A percentile compares a stretch with the other conserved stretches of the same genome.
Conservation (phyloP, 2,329 filamentous ascomycete species). For the Fusarium humuli region DNA sequence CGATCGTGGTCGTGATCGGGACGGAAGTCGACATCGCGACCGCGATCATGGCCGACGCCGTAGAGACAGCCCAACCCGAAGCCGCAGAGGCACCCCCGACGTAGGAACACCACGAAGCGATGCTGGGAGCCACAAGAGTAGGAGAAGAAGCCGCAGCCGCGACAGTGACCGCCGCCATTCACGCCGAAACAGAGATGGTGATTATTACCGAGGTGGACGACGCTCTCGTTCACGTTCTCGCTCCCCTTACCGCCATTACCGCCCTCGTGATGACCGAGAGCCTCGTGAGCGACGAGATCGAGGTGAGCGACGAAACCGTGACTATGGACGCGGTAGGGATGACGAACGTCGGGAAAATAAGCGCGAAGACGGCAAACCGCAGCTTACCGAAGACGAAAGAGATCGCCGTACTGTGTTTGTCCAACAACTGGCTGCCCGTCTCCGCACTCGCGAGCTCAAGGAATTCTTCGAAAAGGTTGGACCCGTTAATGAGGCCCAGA, state of each 20-base stretch:
- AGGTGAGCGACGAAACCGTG: conserved; percentile 63
- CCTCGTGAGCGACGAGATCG: conserved; percentile 63
- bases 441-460: conserved; percentile 92
- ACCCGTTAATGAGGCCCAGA: conserved; percentile 95
- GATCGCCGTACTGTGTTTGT: conserved; percentile 98
- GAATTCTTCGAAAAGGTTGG: conserved; percentile 96
- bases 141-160: conserved; percentile 81
- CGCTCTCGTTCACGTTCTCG: conserved; percentile 77
- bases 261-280: conserved; percentile 65
- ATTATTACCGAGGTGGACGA: conserved; percentile 70
- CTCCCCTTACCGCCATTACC: conserved; percentile 73
- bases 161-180: conserved; percentile 80
- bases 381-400: conserved; percentile 92
- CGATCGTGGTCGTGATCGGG: conserved; percentile 67
- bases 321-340: conserved; percentile 66
- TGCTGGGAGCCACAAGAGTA: conserved; percentile 83
- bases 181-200: conserved; percentile 79
- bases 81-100: conserved; percentile 63
- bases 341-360: conserved; percentile 58
- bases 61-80: conserved; percentile 66
- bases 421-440: conserved; percentile 93
- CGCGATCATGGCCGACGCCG: conserved; percentile 61
- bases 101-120: conserved; percentile 79
- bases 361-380: conserved; percentile 69
- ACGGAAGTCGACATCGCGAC: conserved; percentile 66